Percentiles rank a stretch among this genome's conserved stretches.
phyloP scores from a whole-genome alignment of 2,329 filamentous ascomycete species.

The Ophiostoma tasmaniense region DNA sequence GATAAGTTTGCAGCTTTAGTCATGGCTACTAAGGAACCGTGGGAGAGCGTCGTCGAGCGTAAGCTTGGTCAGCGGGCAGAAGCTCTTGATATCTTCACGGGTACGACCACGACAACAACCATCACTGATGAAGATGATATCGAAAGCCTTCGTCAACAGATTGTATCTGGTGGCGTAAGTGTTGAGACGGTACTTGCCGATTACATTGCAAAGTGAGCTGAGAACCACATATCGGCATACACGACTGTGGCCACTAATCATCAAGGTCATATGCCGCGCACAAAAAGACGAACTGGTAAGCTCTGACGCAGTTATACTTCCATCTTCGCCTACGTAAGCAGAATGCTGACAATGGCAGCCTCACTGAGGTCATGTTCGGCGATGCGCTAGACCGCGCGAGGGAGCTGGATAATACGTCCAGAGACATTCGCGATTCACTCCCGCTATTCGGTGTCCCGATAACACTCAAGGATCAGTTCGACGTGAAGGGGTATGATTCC shows the following conservation, averaged over 20 bases:
- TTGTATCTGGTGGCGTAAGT: not conserved
- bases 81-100: not conserved
- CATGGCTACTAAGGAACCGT: not conserved
- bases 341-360: slow-evolving; percentile 19
- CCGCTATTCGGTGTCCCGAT: slow-evolving; percentile 37
- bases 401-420: slow-evolving; percentile 27
- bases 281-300: not conserved
- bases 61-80: not conserved
- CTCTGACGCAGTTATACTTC: not conserved
- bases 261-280: not conserved
- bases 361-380: slow-evolving; percentile 35
- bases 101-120: not conserved
- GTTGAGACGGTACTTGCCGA: not conserved
- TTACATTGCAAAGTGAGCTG: not conserved
- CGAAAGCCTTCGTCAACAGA: not conserved
- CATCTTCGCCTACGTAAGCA: not conserved
- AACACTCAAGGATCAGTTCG: slow-evolving; percentile 28
- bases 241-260: not conserved
- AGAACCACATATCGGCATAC: not conserved
- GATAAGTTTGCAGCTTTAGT: not conserved
- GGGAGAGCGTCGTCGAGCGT: not conserved
- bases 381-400: slow-evolving; percentile 27
- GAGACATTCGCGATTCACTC: slow-evolving; percentile 25
- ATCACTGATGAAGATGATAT: not conserved
- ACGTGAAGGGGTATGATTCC: slow-evolving; percentile 16